A percentile compares a stretch with the other conserved stretches of the same genome.
Evolutionary conservation across 768 basidiomycete species (phyloP).

Genomic region (Pleurotus djamor): DNA sequence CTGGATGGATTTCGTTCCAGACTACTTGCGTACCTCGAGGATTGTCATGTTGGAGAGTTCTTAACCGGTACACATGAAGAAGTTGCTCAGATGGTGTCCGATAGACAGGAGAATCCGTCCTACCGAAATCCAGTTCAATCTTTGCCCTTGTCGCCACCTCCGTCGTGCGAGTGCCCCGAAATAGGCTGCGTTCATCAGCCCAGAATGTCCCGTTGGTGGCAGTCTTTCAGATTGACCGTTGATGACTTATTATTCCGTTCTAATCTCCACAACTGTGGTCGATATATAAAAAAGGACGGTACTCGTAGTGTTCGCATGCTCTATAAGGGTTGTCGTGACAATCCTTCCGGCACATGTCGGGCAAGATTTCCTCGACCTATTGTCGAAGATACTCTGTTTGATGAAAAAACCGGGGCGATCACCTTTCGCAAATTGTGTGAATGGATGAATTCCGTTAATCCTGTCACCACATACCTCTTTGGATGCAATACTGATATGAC

Average conservation of each 20-base stretch:
- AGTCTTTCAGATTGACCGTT: conserved; percentile 9
- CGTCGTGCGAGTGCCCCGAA: no score
- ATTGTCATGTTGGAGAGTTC: conserved; percentile 10
- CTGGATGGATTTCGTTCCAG: conserved; percentile 7
- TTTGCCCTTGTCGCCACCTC: no score
- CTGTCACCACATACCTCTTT: conserved; percentile 8
- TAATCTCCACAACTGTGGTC: conserved; percentile 23
- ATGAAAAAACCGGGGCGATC: conserved; percentile 20
- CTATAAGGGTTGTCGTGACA: conserved; percentile 19
- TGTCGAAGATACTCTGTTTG: conserved; percentile 18
- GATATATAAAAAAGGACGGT: conserved; percentile 2
- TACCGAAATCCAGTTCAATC: no score
- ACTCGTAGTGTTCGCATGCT: conserved; percentile 7
- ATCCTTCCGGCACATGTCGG: conserved; percentile 24
- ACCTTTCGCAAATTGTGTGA: conserved; percentile 25
- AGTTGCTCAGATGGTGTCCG: no score
- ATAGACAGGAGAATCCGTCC: no score
- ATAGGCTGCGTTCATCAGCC: no score
- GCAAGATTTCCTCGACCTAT: conserved; percentile 28
- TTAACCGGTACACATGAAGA: no score
- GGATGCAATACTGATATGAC: conserved; percentile 14
- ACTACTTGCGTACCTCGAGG: conserved; percentile 10
- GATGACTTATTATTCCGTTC: conserved; percentile 20
- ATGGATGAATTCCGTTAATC: conserved; percentile 24
- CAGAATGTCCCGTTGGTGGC: conserved; percentile 11